These are phyloP conservation scores for Pseudogymnoascus sp. DNA, from an alignment of 2,329 filamentous ascomycete genomes.

Conservation along the genomic window DNA sequence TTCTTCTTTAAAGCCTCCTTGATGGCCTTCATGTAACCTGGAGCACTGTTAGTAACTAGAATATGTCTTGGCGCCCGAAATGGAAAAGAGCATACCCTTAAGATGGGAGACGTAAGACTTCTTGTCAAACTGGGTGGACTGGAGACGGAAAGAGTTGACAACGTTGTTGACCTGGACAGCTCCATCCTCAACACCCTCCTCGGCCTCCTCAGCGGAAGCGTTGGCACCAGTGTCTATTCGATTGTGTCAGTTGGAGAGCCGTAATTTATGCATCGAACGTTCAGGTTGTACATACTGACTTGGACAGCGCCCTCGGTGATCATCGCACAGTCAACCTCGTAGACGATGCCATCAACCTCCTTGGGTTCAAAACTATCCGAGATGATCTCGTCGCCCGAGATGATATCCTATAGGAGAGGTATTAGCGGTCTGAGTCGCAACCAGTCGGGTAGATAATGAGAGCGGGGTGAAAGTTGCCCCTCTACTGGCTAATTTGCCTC, in stretches of 20 bases:
- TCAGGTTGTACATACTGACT: conserved; percentile 47
- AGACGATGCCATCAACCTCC: conserved; percentile 70
- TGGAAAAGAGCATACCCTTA: conserved; percentile 57
- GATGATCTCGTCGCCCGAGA: conserved; percentile 91
- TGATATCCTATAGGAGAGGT: conserved; percentile 58
- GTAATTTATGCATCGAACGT: not conserved
- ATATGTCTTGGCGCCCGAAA: conserved; percentile 11
- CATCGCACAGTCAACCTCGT: conserved; percentile 88
- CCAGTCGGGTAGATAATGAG: conserved; percentile 12
- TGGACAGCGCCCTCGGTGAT: conserved; percentile 69
- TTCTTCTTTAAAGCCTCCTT: conserved; percentile 62
- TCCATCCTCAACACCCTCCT: conserved; percentile 65
- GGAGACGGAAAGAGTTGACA: conserved; percentile 83
- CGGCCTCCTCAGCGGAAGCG: conserved; percentile 86
- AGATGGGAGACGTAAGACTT: conserved; percentile 76
- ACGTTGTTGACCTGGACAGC: conserved; percentile 82
- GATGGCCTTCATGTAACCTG: conserved; percentile 87
- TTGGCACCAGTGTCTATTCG: conserved; percentile 80
- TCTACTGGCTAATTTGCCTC: not conserved
- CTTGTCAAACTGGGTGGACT: conserved; percentile 76
- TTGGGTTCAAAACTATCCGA: conserved; percentile 87
- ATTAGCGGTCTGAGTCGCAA: conserved; percentile 12
- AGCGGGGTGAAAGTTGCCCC: conserved; percentile 13
- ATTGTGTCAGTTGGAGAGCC: conserved; percentile 15
- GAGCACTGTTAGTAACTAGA: conserved; percentile 12